Conservation (phyloP, 2,329 filamentous ascomycete species). For the Fusarium pseudonygamai region DNA sequence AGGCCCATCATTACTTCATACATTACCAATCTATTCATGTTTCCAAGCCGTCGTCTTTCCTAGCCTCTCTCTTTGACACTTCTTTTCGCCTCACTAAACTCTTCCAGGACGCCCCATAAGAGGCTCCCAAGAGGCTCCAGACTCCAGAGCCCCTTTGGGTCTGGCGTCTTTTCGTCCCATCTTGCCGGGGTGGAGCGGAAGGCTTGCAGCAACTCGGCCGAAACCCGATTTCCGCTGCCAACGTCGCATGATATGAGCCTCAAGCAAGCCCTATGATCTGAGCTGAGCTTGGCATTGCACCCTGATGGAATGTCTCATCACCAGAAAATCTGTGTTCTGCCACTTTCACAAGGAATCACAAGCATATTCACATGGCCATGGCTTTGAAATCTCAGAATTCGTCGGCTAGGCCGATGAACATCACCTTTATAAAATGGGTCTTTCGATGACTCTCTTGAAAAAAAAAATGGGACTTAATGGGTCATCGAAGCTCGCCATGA, state of each 20-base stretch:
- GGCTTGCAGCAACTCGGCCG: slow-evolving; percentile 20
- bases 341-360: background rate
- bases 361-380: slow-evolving; percentile 4
- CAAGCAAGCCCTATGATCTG: background rate
- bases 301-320: background rate
- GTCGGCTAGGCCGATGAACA: slow-evolving; percentile 18
- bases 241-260: slow-evolving; percentile 6
- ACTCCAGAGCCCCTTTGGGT: background rate
- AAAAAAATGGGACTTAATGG: slow-evolving; percentile 16
- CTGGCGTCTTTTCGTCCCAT: slow-evolving; percentile 10
- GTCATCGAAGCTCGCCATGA: background rate
- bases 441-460: slow-evolving; percentile 3
- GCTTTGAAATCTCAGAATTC: background rate
- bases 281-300: background rate
- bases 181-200: slow-evolving; percentile 4
- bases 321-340: background rate
- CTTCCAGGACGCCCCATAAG: slow-evolving; percentile 8
- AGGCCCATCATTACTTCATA: slow-evolving; percentile 6
- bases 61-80: background rate
- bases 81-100: slow-evolving; percentile 14
- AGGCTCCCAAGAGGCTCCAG: slow-evolving; percentile 5
- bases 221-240: slow-evolving; percentile 9
- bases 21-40: background rate
- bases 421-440: slow-evolving; percentile 21
- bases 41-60: background rate